phyloP scores from a whole-genome alignment of 176 grass and related monocot genomes.

The Lolium multiflorum region DNA sequence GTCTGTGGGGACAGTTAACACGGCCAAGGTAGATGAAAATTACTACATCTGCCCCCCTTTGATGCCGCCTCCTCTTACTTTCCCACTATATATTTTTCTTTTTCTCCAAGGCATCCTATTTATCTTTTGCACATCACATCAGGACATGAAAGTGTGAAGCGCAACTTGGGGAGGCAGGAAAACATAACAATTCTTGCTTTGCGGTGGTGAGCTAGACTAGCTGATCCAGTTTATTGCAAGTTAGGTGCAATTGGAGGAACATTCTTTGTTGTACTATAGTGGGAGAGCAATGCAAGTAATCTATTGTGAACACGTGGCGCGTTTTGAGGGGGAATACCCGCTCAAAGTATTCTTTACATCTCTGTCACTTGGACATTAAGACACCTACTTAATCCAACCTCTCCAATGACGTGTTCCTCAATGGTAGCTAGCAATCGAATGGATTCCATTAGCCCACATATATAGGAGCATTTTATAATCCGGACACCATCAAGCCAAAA shows the following conservation, averaged over 20 bases:
- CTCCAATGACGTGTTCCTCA: constrained; percentile 37
- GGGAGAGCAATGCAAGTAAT: constrained; percentile 48
- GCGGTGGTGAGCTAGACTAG: constrained; percentile 15
- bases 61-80: constrained; percentile 40
- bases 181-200: constrained; percentile 25
- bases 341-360: constrained; percentile 50
- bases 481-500: constrained; percentile 40
- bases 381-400: constrained; percentile 55
- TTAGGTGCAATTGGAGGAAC: constrained; percentile 42
- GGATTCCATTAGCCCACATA: constrained; percentile 38
- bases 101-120: constrained; percentile 2
- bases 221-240: constrained; percentile 39
- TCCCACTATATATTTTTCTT: constrained; percentile 34
- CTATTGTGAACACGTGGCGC: constrained; percentile 41
- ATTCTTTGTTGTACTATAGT: constrained; percentile 51
- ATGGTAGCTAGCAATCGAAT: constrained; percentile 27
- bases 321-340: not conserved
- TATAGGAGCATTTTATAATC: not conserved
- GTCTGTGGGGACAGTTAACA: constrained; percentile 25
- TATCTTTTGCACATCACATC: constrained; percentile 58
- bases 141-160: constrained; percentile 30
- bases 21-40: not conserved
- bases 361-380: constrained; percentile 47
- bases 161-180: constrained; percentile 26
- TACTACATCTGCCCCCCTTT: not conserved